Evolutionary conservation across 108 stramenopile genomes (phyloP), one percentile per base, ranked within the genome.

Genomic region (Nitzschia sp.): DNA sequence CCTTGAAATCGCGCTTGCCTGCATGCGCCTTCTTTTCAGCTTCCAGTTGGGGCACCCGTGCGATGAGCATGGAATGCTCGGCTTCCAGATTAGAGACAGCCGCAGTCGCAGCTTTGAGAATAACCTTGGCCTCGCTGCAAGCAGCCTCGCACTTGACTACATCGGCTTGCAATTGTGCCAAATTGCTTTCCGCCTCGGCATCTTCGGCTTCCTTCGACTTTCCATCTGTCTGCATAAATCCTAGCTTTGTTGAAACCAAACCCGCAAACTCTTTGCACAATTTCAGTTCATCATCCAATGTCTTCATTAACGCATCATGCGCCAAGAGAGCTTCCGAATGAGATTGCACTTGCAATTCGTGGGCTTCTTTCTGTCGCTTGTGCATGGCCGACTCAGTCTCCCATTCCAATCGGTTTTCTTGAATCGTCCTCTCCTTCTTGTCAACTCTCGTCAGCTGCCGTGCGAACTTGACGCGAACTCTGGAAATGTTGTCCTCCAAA

Each of bases 321-420:
- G 64, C 64, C 28, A 89, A 64, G 38, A 93, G 53, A 1, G 78
- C 84, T 44, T 91, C 89, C 1, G 88, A 85, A 66, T 93, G 91
- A 9, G 83, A 80, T 57, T 79, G 66, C 31, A 95, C 73, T 63
- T 88, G 77, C 29, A 72, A 54, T 26, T 89, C 86, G 65, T 91
- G 91, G 23, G 78, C 81, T 41, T 60, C 74, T 74, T 88, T 92
- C 44, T 81, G 72, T 28, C 62, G 71, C 47, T 90, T 69, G 58
- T 83, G 66, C 2, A 83, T 58, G 50, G 63, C 44, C 47, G 86
- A 66, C 56, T 96, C 92, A 0, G 61, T 47, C 41, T 88, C 76
- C 90, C 89, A 95, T 62, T 95, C 94, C 15, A 73, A 74, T 2
- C 91, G 83, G 66, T 73, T 84, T 58, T 91, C 88, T 57, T 85